Evolutionary conservation across 352 stramenopile genomes (phyloP).

Genomic region (Blastocystis sp.): DNA sequence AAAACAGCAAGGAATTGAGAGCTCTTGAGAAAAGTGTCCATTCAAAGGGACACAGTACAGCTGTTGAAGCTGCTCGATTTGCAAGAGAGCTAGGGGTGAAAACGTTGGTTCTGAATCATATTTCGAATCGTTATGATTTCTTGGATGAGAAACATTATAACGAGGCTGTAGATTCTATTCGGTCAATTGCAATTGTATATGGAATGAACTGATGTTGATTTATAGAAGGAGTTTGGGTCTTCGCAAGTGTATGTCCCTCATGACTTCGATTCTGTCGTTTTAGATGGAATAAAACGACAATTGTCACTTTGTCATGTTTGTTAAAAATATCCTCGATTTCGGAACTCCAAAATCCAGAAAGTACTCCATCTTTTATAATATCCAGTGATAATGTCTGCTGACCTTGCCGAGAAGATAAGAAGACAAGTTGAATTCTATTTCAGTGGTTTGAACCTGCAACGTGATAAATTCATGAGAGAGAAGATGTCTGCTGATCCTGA

Average conservation of each 20-base stretch:
- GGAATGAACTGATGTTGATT: not conserved
- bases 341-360: not conserved
- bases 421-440: constrained; percentile 61
- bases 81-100: constrained; percentile 6
- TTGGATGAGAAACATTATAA: constrained; percentile 2
- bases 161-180: not conserved
- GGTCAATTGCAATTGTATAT: not conserved
- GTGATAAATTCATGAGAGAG: constrained; percentile 59
- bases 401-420: constrained; percentile 55
- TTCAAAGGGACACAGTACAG: constrained; percentile 42
- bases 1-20: not conserved
- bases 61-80: constrained; percentile 15
- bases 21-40: constrained; percentile 4
- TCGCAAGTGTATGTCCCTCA: constrained; percentile 8
- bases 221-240: constrained; percentile 22
- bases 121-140: constrained; percentile 52
- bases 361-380: not conserved
- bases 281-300: constrained; percentile 15
- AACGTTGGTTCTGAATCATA: constrained; percentile 24
- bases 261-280: constrained; percentile 41
- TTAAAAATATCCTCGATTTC: constrained; percentile 6
- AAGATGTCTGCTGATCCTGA: constrained; percentile 58
- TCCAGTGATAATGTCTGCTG: constrained; percentile 22
- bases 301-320: not conserved
- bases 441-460: constrained; percentile 47